A percentile compares a stretch with the other conserved stretches of the same genome.
Conservation (phyloP, 1,284 basidiomycete species). For the Leucoagaricus sp. region DNA sequence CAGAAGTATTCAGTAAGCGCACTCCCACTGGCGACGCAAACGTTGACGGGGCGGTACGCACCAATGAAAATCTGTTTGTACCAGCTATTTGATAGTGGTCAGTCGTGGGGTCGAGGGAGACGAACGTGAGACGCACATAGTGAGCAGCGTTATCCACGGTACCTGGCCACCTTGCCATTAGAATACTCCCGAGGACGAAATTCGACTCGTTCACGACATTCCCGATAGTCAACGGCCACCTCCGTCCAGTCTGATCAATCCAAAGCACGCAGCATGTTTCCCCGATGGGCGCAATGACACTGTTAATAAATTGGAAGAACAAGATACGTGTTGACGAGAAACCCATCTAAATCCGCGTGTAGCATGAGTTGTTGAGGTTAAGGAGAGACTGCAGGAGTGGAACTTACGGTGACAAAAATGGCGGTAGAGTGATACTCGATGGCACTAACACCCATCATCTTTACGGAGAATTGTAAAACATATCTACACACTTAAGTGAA, state of each 20-base stretch:
- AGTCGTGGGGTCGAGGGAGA: not conserved
- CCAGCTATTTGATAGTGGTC: not conserved
- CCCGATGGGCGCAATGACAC: slow-evolving; percentile 58
- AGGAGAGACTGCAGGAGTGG: not conserved
- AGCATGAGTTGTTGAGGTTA: no score
- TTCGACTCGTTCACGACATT: slow-evolving; percentile 56
- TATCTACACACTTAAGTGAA: slow-evolving; percentile 25
- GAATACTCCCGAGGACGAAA: slow-evolving; percentile 52
- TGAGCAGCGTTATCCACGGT: slow-evolving; percentile 38
- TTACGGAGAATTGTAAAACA: slow-evolving; percentile 44
- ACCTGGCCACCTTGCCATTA: slow-evolving; percentile 53
- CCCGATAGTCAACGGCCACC: slow-evolving; percentile 53
- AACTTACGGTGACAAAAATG: slow-evolving; percentile 7
- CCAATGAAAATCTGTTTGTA: slow-evolving; percentile 37
- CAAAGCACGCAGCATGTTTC: slow-evolving; percentile 57
- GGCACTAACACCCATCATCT: slow-evolving; percentile 45
- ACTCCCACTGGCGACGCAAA: no score
- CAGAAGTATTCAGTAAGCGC: not conserved
- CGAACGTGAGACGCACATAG: slow-evolving; percentile 16
- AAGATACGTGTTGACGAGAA: slow-evolving; percentile 55
- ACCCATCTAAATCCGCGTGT: slow-evolving; percentile 32
- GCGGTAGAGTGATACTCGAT: slow-evolving; percentile 45
- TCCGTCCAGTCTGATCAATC: slow-evolving; percentile 57
- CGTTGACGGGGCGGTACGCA: slow-evolving; percentile 16
- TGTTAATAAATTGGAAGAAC: slow-evolving; percentile 63